Evolutionary conservation across 495 filamentous ascomycete genomes (phyloP), one percentile per base, ranked within the genome.

Genomic region (Trichoderma erinaceum): DNA sequence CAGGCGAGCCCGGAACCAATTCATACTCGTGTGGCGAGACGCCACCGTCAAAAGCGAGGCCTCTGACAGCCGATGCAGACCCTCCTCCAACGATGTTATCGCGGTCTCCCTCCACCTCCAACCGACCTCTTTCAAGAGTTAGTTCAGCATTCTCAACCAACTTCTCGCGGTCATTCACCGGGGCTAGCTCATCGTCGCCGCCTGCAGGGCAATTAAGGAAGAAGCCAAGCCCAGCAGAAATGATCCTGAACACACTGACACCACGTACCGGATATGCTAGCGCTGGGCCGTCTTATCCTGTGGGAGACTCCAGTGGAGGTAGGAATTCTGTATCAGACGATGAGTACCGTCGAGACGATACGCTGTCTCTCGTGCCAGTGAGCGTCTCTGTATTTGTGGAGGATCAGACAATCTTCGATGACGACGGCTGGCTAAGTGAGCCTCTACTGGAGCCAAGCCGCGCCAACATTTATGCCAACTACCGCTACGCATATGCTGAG

Each of bases 401-500:
- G 72, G 93, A 97, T 68, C 88, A 90, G 70, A 83, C 84, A 50
- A 82, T 84, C 41, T 96, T 97, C 67, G 89, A 94, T 67, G 87
- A 90, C 65, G 90, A 93, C 73, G 87, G 87, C n/a, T 84, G 84
- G 75, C 79, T 89, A 64, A 83, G 82, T 44, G 82, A 86, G 3
- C 84, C 91, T 1, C 81, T 97, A 32, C 82, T 97, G 8, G 88
- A 96, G 67, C 83, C 82, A 7, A 82, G 78, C 41, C 85, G 86
- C 52, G 77, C 83, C 58, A 73, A 79, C 41, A 74, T 88, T 6
- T 93, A 92, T 71, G 79, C 78, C 10, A 83, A 85, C 56, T 97
- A 96, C 76, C 87, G 93, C 21, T 84, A 85, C 66, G 82, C 87
- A 46, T 97, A 97, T 73, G 91, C 94, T 13, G 84, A 94, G 69